phyloP scores from a whole-genome alignment of 1,284 basidiomycete genomes.

The Rhodotorula sp. region DNA sequence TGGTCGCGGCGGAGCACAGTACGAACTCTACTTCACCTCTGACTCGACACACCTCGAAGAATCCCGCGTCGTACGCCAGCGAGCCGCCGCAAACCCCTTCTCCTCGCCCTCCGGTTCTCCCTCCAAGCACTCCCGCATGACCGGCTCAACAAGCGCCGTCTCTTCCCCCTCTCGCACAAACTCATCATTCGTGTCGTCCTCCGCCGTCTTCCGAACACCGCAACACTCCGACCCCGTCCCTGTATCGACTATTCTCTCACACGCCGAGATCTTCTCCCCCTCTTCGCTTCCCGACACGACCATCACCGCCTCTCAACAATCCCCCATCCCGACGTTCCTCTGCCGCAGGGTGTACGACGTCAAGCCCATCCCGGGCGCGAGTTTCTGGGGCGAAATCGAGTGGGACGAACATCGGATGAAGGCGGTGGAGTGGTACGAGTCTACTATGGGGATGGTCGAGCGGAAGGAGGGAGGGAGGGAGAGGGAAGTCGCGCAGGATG shows the following conservation, averaged over 20 bases:
- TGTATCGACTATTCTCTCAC: constrained; percentile 18
- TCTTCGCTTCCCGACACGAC: not conserved
- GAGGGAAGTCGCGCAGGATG: constrained; percentile 2
- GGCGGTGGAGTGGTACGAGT: constrained; percentile 22
- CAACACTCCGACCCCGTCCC: constrained; percentile 27
- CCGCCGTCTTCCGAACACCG: constrained; percentile 25
- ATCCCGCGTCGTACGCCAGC: constrained; percentile 10
- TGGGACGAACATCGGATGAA: constrained; percentile 13
- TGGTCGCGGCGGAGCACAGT: constrained; percentile 6
- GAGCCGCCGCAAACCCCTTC: constrained; percentile 13
- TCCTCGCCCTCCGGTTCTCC: constrained; percentile 14
- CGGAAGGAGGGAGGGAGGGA: too few relatives aligned
- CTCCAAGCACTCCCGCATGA: not conserved
- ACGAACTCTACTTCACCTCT: constrained; percentile 39
- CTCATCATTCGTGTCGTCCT: constrained; percentile 3
- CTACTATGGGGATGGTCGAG: not conserved
- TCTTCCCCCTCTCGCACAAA: not conserved
- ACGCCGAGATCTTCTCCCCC: constrained; percentile 23
- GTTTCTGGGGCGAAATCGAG: constrained; percentile 41
- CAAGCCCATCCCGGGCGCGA: constrained; percentile 34
- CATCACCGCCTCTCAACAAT: constrained; percentile 5
- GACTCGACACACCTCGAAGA: constrained; percentile 37
- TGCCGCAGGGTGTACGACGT: constrained; percentile 41
- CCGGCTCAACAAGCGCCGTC: not conserved
- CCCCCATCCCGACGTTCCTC: constrained; percentile 23